Evolutionary conservation across 2,329 filamentous ascomycete species (phyloP).

Genomic region (Trichoderma brevicompactum): DNA sequence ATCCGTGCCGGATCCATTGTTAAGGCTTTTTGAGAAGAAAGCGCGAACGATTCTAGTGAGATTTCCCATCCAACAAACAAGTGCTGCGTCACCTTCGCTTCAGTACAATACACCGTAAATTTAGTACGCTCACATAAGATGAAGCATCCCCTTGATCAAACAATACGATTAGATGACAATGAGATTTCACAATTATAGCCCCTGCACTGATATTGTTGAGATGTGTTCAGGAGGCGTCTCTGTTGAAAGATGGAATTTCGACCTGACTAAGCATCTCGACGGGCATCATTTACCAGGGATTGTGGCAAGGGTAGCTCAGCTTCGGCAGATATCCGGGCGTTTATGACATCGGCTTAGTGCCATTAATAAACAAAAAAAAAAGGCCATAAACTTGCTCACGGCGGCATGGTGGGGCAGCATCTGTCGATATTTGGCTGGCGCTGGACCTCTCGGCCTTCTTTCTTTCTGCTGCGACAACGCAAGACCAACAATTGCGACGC

Average conservation of each 20-base stretch:
- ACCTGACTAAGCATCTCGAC: constrained; percentile 15
- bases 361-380: not conserved
- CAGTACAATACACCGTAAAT: not conserved
- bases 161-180: not conserved
- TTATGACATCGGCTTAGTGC: not conserved
- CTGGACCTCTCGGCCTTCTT: not conserved
- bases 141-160: not conserved
- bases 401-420: constrained; percentile 21
- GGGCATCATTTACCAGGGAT: not conserved
- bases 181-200: not conserved
- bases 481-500: not conserved
- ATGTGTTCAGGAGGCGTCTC: not conserved
- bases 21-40: not conserved
- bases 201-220: not conserved
- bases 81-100: not conserved
- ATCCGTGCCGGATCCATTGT: constrained; percentile 39
- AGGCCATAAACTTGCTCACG: constrained; percentile 12
- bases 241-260: constrained; percentile 5
- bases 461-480: not conserved
- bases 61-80: not conserved
- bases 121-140: not conserved
- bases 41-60: not conserved
- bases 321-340: constrained; percentile 17
- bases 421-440: constrained; percentile 23
- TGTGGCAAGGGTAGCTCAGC: not conserved